Conservation (phyloP, 2,329 filamentous ascomycete species). For the Venturia pyrina region DNA sequence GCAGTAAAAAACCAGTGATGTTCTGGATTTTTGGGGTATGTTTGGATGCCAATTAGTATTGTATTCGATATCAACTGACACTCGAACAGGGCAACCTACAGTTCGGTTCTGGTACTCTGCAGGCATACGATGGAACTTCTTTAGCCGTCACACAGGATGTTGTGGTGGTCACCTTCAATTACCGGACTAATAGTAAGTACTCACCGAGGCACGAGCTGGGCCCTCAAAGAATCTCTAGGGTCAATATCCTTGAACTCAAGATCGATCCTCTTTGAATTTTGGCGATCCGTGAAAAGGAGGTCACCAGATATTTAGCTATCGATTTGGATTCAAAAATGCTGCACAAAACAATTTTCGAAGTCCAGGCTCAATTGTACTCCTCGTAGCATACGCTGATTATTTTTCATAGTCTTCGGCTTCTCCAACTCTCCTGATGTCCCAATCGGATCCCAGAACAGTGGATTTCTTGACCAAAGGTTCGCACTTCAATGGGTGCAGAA, state of each 20-base stretch:
- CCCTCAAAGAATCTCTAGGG: no score
- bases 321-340: no score
- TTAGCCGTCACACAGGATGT: conserved; percentile 28
- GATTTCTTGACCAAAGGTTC: conserved; percentile 28
- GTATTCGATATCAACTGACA: neutral
- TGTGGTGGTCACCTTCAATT: conserved; percentile 27
- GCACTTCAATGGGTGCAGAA: conserved; percentile 28
- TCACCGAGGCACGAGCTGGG: no score
- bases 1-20: conserved; percentile 25
- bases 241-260: no score
- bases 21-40: conserved; percentile 27
- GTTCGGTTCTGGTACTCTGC: conserved; percentile 20
- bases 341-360: no score
- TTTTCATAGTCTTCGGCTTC: conserved; percentile 29
- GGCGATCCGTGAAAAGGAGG: no score
- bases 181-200: conserved; percentile 19
- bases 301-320: no score
- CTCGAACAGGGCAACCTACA: conserved; percentile 25
- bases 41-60: no score
- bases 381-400: no score
- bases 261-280: no score
- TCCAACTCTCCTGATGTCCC: conserved; percentile 27
- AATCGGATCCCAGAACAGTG: conserved; percentile 22
- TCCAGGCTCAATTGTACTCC: no score
- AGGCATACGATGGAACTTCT: conserved; percentile 26